Evolutionary conservation across 164 flowering plant genomes (phyloP).

Genomic region (Stephania yunnanensis): DNA sequence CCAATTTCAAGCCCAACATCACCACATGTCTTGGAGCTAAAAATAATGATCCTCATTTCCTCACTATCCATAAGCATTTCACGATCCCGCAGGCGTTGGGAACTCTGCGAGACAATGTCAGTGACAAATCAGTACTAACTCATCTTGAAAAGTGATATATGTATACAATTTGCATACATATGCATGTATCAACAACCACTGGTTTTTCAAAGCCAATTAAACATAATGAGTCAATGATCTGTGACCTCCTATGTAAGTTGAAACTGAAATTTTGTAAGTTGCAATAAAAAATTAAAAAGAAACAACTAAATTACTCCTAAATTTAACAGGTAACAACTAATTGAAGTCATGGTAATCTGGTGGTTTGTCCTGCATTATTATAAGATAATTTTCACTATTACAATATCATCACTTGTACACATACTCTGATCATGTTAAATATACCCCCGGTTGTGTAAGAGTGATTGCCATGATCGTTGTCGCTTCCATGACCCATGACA

Average conservation of each 20-base stretch:
- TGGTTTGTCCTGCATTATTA: no score
- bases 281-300: not conserved
- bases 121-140: not conserved
- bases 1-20: conserved; percentile 76
- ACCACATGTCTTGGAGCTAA: conserved; percentile 47
- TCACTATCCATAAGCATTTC: conserved; percentile 14
- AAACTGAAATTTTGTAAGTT: not conserved
- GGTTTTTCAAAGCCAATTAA: not conserved
- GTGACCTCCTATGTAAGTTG: not conserved
- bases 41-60: conserved; percentile 38
- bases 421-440: no score
- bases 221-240: not conserved
- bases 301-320: no score
- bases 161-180: not conserved
- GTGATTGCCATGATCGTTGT: no score
- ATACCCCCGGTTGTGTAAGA: no score
- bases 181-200: not conserved
- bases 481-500: no score
- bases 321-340: no score
- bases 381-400: no score
- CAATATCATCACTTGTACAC: no score
- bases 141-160: not conserved
- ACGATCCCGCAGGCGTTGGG: conserved; percentile 12
- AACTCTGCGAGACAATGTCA: conserved; percentile 22
- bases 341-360: no score